Conservation (phyloP, 352 stramenopile genomes). For the Globisporangium camurandrum region DNA sequence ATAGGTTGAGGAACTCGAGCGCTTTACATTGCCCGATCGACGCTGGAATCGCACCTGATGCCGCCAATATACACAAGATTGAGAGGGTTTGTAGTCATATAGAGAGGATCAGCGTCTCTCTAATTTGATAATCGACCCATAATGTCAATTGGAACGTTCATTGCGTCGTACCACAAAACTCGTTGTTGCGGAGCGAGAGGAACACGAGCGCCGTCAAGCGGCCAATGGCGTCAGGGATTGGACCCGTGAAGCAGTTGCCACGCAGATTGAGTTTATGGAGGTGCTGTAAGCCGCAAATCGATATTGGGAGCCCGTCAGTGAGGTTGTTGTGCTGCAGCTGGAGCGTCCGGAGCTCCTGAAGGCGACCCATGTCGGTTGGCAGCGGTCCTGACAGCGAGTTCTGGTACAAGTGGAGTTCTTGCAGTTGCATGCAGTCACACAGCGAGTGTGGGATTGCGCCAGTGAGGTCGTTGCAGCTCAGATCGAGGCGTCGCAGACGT, state of each 20-base stretch:
- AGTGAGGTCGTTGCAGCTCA: slow-evolving; percentile 79
- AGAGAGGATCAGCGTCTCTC: too few relatives aligned
- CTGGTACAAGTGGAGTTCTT: slow-evolving; percentile 74
- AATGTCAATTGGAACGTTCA: neutral
- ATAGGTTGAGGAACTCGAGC: slow-evolving; percentile 83
- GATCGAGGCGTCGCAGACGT: slow-evolving; percentile 47
- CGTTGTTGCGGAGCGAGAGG: slow-evolving; percentile 81
- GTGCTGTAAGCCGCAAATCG: slow-evolving; percentile 45
- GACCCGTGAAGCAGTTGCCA: slow-evolving; percentile 67
- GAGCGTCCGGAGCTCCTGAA: slow-evolving; percentile 57
- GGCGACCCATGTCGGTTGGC: slow-evolving; percentile 37
- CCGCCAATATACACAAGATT: neutral
- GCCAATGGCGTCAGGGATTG: slow-evolving; percentile 57
- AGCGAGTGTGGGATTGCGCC: slow-evolving; percentile 35
- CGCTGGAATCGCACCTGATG: slow-evolving; percentile 41
- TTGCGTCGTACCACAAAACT: slow-evolving; percentile 27
- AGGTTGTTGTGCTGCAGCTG: slow-evolving; percentile 84
- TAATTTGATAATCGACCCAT: too few relatives aligned
- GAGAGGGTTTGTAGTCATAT: too few relatives aligned
- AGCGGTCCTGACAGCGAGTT: slow-evolving; percentile 65
- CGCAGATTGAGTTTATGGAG: slow-evolving; percentile 68
- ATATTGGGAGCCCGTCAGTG: slow-evolving; percentile 35
- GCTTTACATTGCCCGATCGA: slow-evolving; percentile 65
- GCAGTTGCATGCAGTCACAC: slow-evolving; percentile 45
- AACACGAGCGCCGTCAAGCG: slow-evolving; percentile 65